A percentile compares a stretch with the other conserved stretches of the same genome.
Evolutionary conservation across 352 stramenopile genomes (phyloP).

Genomic region (Globisporangium radiosum): DNA sequence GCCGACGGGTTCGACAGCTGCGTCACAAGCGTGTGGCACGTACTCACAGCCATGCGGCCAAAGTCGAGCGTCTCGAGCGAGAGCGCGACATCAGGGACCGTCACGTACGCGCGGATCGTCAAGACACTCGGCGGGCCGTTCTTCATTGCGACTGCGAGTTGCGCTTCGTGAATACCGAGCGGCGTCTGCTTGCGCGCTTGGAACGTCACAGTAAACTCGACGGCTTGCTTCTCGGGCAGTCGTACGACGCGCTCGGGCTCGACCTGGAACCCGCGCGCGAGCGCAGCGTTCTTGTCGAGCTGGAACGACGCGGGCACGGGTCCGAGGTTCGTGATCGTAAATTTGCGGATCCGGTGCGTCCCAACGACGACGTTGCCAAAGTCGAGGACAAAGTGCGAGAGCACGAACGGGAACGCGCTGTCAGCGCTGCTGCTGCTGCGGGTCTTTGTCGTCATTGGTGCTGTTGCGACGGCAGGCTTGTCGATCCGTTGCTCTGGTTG

Average conservation of each 20-base stretch:
- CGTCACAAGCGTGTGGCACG: constrained; percentile 83
- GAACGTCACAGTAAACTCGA: constrained; percentile 91
- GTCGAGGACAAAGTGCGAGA: constrained; percentile 89
- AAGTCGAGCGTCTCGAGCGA: constrained; percentile 87
- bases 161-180: constrained; percentile 69
- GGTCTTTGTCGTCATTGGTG: constrained; percentile 8
- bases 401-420: constrained; percentile 57
- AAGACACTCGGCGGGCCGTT: constrained; percentile 87
- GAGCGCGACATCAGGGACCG: constrained; percentile 86
- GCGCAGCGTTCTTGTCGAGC: constrained; percentile 90
- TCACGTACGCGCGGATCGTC: constrained; percentile 85
- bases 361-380: constrained; percentile 93
- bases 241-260: constrained; percentile 92
- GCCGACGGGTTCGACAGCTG: constrained; percentile 89
- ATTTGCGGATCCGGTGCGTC: constrained; percentile 89
- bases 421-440: constrained; percentile 21
- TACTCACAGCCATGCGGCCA: constrained; percentile 83
- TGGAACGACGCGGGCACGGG: constrained; percentile 81
- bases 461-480: too few species aligned
- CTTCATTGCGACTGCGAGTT: constrained; percentile 86
- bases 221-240: constrained; percentile 81
- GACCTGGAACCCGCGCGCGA: constrained; percentile 83
- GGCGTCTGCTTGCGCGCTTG: constrained; percentile 81
- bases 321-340: constrained; percentile 90
- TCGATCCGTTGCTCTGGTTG: too few species aligned